A percentile compares a stretch with the other conserved stretches of the same genome.
Evolutionary conservation across 176 grass and related monocot genomes (phyloP).

Genomic region (Cocos nucifera): DNA sequence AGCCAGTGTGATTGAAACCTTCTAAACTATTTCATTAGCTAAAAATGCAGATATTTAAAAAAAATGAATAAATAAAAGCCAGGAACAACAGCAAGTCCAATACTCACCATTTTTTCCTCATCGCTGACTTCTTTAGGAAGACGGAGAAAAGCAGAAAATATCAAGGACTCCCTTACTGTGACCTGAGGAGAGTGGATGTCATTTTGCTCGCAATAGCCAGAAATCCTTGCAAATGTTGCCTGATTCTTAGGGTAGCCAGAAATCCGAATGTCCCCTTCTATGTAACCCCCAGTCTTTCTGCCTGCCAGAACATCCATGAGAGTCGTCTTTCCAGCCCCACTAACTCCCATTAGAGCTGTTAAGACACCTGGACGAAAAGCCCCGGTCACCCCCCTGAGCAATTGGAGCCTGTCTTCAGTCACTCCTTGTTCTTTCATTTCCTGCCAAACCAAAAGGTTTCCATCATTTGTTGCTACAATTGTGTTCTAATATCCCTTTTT

Average conservation of each 20-base stretch:
- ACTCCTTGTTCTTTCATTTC: slow-evolving; percentile 99
- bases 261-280: slow-evolving; percentile 92
- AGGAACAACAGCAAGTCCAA: not conserved
- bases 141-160: slow-evolving; percentile 87
- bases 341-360: slow-evolving; percentile 98
- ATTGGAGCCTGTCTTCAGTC: slow-evolving; percentile 74
- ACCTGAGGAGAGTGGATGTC: slow-evolving; percentile 99
- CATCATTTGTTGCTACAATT: not conserved
- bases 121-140: slow-evolving; percentile 62
- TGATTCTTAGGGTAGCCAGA: slow-evolving; percentile 88
- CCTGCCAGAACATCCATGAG: slow-evolving; percentile 98
- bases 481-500: not conserved
- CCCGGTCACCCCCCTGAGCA: slow-evolving; percentile 67
- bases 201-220: slow-evolving; percentile 97
- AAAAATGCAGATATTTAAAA: too few species aligned
- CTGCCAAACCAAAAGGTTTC: slow-evolving; percentile 23
- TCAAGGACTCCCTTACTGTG: slow-evolving; percentile 86
- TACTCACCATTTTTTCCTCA: slow-evolving; percentile 87
- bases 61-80: not conserved
- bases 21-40: too few species aligned
- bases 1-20: too few species aligned
- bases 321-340: slow-evolving; percentile 94
- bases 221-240: slow-evolving; percentile 93
- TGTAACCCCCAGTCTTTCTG: slow-evolving; percentile 97
- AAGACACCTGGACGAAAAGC: slow-evolving; percentile 82